phyloP scores from a whole-genome alignment of 176 grass and related monocot genomes.

The Lolium perenne region DNA sequence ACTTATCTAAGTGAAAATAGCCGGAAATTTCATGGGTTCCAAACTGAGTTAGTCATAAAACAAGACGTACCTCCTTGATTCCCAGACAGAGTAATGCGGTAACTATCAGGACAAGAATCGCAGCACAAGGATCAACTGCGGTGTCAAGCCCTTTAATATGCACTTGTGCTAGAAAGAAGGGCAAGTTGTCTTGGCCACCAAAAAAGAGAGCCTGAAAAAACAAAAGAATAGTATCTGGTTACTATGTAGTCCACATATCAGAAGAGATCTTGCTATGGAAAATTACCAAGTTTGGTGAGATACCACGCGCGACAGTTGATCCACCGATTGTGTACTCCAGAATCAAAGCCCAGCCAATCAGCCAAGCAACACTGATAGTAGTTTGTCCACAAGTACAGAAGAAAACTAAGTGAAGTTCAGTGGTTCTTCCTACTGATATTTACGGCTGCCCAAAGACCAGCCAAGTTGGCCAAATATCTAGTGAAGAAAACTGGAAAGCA shows the following conservation, averaged over 20 bases:
- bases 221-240: not conserved
- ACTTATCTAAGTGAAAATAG: constrained; percentile 22
- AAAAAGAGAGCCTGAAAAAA: constrained; percentile 77
- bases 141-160: constrained; percentile 68
- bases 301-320: constrained; percentile 87
- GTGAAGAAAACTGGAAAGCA: not conserved
- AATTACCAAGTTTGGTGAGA: constrained; percentile 89
- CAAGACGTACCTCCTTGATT: constrained; percentile 82
- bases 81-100: constrained; percentile 83
- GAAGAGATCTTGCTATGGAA: constrained; percentile 21
- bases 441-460: not conserved
- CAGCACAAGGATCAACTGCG: constrained; percentile 84
- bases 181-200: constrained; percentile 81
- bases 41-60: constrained; percentile 24
- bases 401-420: not conserved
- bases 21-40: not conserved
- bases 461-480: not conserved
- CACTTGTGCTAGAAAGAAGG: constrained; percentile 69
- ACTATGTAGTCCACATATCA: not conserved
- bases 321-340: constrained; percentile 91
- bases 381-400: constrained; percentile 37
- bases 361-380: constrained; percentile 74
- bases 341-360: constrained; percentile 94
- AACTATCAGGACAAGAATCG: constrained; percentile 85
- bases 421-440: not conserved